Evolutionary conservation across 441 rosid genomes (phyloP).

Genomic region (Dalechampia spathulata): DNA sequence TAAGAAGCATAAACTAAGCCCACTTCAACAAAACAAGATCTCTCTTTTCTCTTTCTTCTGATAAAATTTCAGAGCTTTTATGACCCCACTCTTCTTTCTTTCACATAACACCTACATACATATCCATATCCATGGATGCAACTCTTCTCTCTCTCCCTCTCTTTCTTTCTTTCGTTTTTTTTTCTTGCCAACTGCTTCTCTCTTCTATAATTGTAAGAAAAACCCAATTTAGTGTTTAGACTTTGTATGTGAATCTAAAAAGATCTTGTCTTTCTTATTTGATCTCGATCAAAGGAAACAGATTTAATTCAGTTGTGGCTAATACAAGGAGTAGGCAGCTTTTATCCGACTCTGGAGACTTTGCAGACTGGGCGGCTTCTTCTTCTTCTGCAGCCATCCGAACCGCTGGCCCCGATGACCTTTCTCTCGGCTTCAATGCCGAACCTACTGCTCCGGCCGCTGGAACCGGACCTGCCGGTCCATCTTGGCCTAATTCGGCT

Average conservation of each 20-base stretch:
- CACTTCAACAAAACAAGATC: conserved; percentile 12
- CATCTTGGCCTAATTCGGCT: conserved; percentile 35
- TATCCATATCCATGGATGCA: no score
- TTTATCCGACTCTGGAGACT: conserved; percentile 82
- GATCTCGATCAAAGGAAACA: not conserved
- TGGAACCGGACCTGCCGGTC: conserved; percentile 26
- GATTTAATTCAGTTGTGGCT: conserved; percentile 72
- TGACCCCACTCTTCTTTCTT: conserved; percentile 36
- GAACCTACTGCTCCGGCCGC: conserved; percentile 41
- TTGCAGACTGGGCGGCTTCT: conserved; percentile 76
- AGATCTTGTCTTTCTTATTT: no score
- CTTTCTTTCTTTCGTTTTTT: no score
- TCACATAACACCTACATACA: conserved; percentile 28
- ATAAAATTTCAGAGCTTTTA: conserved; percentile 16
- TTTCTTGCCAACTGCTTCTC: conserved; percentile 2
- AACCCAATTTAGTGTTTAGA: no score
- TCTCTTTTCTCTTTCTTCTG: not conserved
- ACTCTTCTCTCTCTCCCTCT: no score
- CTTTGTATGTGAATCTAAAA: no score
- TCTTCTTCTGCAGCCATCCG: conserved; percentile 48
- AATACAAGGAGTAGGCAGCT: conserved; percentile 74
- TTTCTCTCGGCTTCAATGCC: conserved; percentile 95
- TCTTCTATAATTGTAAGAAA: conserved; percentile 15
- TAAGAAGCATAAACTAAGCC: no score
- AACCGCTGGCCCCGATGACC: conserved; percentile 63